Evolutionary conservation across 2,329 filamentous ascomycete species (phyloP).

Genomic region (Calonectria naviculata): DNA sequence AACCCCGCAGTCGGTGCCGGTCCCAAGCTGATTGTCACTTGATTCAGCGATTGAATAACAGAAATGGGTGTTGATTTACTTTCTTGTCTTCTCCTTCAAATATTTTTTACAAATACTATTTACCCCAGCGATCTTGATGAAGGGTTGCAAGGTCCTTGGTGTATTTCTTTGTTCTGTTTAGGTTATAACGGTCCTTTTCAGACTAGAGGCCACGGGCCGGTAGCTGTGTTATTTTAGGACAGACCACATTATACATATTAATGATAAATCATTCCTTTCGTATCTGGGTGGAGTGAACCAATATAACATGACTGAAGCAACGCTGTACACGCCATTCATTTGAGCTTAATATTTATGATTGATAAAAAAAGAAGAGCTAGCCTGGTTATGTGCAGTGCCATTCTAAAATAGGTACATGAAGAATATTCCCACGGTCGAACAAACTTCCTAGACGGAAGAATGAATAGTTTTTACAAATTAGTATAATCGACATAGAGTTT

Average conservation of each 20-base stretch:
- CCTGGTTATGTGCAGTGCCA: too few relatives aligned
- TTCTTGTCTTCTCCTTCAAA: conserved; percentile 7
- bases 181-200: neutral
- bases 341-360: too few relatives aligned
- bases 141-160: neutral
- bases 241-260: too few relatives aligned
- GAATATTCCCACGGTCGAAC: too few relatives aligned
- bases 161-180: neutral
- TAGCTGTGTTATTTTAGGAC: neutral
- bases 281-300: too few relatives aligned
- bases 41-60: neutral
- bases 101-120: neutral
- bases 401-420: neutral
- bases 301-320: too few relatives aligned
- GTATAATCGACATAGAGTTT: too few relatives aligned
- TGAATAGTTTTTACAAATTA: too few relatives aligned
- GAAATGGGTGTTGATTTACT: neutral
- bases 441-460: too few relatives aligned
- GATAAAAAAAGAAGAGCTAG: neutral
- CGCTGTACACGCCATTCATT: too few relatives aligned
- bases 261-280: neutral
- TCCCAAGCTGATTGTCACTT: conserved; percentile 28
- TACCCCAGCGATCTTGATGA: neutral
- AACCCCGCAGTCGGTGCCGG: conserved; percentile 22
- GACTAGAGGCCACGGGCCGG: neutral